Conservation (phyloP, 2,329 filamentous ascomycete species). For the Xylaria arbuscula region DNA sequence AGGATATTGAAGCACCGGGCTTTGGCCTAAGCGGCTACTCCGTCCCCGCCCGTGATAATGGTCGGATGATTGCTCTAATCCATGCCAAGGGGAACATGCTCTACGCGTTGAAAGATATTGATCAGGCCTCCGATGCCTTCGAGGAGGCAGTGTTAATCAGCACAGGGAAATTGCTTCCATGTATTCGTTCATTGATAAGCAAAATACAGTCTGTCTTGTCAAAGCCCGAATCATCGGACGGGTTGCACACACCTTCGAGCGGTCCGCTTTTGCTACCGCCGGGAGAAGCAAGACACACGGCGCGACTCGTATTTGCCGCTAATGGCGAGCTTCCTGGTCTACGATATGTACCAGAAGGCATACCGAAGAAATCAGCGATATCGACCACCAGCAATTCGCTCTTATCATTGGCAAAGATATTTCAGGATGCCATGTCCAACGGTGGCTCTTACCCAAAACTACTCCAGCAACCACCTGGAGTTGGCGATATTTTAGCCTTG, state of each 20-base stretch:
- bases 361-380: conserved; percentile 81
- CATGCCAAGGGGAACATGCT: conserved; percentile 99
- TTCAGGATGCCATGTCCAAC: conserved; percentile 93
- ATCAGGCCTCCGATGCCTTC: conserved; percentile 85
- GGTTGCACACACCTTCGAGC: conserved; percentile 50
- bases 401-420: conserved; percentile 95
- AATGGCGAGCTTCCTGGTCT: conserved; percentile 84
- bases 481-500: conserved; percentile 90
- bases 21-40: conserved; percentile 86
- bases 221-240: conserved; percentile 52
- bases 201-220: conserved; percentile 79
- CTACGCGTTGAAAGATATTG: conserved; percentile 86
- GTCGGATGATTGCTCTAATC: conserved; percentile 89
- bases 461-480: conserved; percentile 74
- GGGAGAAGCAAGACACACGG: conserved; percentile 83
- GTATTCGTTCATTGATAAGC: conserved; percentile 81
- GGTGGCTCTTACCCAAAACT: conserved; percentile 66
- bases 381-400: conserved; percentile 96
- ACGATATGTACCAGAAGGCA: conserved; percentile 74
- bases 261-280: conserved; percentile 84
- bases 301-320: conserved; percentile 81
- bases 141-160: conserved; percentile 95
- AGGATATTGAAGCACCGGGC: conserved; percentile 50
- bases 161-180: conserved; percentile 74
- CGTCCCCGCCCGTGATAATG: conserved; percentile 87